phyloP scores from a whole-genome alignment of 495 filamentous ascomycete species.

The Talaromyces thailandensis region DNA sequence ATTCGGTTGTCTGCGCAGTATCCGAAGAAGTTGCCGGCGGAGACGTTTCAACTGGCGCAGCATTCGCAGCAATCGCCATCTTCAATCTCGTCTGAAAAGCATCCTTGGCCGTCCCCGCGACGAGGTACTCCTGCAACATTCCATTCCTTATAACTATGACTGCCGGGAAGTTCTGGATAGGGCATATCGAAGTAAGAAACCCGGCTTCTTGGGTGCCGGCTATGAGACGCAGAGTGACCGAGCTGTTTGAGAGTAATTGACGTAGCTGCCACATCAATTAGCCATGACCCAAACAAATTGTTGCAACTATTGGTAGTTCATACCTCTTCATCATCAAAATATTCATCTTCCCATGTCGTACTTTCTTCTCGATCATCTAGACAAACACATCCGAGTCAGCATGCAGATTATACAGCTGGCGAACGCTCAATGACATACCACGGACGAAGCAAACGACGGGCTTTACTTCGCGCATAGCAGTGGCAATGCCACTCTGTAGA shows the following conservation, averaged over 20 bases:
- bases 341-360: conserved; percentile 66
- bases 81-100: conserved; percentile 45
- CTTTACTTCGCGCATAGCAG: conserved; percentile 58
- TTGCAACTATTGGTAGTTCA: neutral
- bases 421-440: conserved; percentile 33
- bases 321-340: conserved; percentile 46
- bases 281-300: neutral
- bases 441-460: conserved; percentile 61
- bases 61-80: conserved; percentile 20
- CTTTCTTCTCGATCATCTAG: conserved; percentile 60
- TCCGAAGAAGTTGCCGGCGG: neutral
- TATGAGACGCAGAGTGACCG: conserved; percentile 58
- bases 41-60: neutral
- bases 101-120: conserved; percentile 45
- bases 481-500: conserved; percentile 67
- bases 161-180: conserved; percentile 61
- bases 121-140: conserved; percentile 56
- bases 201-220: conserved; percentile 69
- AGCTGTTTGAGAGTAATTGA: conserved; percentile 39
- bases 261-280: conserved; percentile 6
- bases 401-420: conserved; percentile 29
- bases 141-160: conserved; percentile 66
- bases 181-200: conserved; percentile 73
- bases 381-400: conserved; percentile 5
- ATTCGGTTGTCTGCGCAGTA: conserved; percentile 7